Evolutionary conservation across 2,329 filamentous ascomycete genomes (phyloP).

Genomic region (Alternaria hordeiaustralica): DNA sequence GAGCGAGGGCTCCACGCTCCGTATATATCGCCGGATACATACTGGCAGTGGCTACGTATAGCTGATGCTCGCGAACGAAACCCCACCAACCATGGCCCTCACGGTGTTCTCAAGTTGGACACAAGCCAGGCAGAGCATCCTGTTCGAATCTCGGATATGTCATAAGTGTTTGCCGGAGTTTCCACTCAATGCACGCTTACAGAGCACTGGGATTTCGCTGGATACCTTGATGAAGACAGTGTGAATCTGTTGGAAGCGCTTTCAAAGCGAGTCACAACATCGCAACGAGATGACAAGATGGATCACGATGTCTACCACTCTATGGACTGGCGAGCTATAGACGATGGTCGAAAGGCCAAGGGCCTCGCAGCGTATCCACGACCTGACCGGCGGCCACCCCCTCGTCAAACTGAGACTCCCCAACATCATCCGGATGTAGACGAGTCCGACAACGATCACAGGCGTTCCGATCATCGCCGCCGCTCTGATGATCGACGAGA

Average conservation of each 20-base stretch:
- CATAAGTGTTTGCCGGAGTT: background rate
- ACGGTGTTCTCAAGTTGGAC: background rate
- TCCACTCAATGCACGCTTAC: background rate
- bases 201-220: background rate
- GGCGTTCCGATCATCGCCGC: background rate
- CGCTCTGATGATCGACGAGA: background rate
- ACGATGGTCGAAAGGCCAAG: background rate
- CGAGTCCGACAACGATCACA: background rate
- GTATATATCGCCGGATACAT: background rate
- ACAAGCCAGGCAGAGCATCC: background rate
- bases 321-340: background rate
- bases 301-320: background rate
- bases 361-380: background rate
- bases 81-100: background rate
- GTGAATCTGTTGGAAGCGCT: background rate
- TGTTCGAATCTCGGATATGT: background rate
- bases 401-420: background rate
- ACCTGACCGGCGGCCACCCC: background rate
- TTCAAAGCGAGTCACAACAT: background rate
- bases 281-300: background rate
- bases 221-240: background rate
- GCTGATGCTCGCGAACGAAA: background rate
- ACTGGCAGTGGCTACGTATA: background rate
- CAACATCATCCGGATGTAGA: background rate
- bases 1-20: background rate